These are phyloP conservation scores for Aurifilum marmelostoma DNA, from an alignment of 2,329 filamentous ascomycete species.

Conservation along the genomic window DNA sequence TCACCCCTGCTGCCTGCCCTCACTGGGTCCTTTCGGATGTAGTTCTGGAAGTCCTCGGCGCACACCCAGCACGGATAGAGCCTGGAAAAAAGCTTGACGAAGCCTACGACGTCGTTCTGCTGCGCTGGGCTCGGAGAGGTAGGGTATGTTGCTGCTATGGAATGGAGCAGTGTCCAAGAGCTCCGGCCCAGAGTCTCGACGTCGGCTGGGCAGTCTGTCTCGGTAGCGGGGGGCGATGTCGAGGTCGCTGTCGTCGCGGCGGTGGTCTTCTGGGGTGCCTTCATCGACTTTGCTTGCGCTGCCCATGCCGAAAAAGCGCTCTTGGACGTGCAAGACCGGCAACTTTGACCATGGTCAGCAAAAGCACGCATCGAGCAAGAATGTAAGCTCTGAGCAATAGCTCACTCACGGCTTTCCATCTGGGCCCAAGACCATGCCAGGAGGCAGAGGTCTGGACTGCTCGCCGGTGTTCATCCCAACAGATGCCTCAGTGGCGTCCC, in stretches of 20 bases:
- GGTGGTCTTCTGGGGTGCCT: conserved; percentile 40
- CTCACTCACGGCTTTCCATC: conserved; percentile 79
- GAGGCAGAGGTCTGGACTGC: conserved; percentile 61
- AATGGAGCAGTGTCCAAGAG: conserved; percentile 93
- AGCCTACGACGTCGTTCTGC: conserved; percentile 75
- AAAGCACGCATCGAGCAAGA: neutral
- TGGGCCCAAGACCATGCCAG: conserved; percentile 74
- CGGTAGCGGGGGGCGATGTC: conserved; percentile 39
- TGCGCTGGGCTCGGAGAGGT: conserved; percentile 66
- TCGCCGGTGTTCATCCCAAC: conserved; percentile 32
- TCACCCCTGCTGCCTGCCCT: conserved; percentile 62
- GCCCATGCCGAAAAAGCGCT: conserved; percentile 63
- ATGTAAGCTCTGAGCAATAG: conserved; percentile 26
- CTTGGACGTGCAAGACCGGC: conserved; percentile 71
- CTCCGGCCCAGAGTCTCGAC: conserved; percentile 84
- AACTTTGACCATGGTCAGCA: conserved; percentile 52
- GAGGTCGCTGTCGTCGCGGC: conserved; percentile 36
- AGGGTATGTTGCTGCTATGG: conserved; percentile 87
- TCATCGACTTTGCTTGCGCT: conserved; percentile 53
- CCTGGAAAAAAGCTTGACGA: conserved; percentile 79
- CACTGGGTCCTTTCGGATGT: conserved; percentile 75
- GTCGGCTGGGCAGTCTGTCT: conserved; percentile 81
- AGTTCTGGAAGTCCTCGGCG: conserved; percentile 85
- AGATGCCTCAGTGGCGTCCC: conserved; percentile 31
- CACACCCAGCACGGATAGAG: conserved; percentile 97